Evolutionary conservation across 305 asterid species (phyloP).

Genomic region (Lippia alba): DNA sequence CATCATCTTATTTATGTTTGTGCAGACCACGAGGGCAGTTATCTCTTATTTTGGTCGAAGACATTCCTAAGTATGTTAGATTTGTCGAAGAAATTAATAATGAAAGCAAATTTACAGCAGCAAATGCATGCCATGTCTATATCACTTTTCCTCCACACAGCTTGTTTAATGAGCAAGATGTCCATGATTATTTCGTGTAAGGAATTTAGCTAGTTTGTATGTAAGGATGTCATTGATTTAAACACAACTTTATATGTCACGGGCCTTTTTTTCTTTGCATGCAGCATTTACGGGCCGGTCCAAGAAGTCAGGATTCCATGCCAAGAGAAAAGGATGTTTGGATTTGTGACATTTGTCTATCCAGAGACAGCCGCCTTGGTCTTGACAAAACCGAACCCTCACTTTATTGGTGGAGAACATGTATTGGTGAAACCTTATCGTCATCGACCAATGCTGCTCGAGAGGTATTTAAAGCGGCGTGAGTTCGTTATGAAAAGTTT

Average conservation of each 20-base stretch:
- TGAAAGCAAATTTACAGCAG: constrained; percentile 48
- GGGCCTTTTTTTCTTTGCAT: neutral
- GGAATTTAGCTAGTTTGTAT: constrained; percentile 9
- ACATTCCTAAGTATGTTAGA: constrained; percentile 52
- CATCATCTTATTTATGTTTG: neutral
- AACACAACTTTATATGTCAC: neutral
- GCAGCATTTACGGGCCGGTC: constrained; percentile 68
- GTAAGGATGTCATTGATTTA: neutral
- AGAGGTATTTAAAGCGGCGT: constrained; percentile 33
- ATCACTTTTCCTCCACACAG: constrained; percentile 70
- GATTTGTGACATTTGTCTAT: constrained; percentile 66
- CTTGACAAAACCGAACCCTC: constrained; percentile 70
- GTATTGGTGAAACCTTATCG: constrained; percentile 75
- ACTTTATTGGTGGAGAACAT: constrained; percentile 65
- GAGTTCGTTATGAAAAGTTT: neutral
- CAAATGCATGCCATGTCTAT: constrained; percentile 59
- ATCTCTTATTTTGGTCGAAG: constrained; percentile 62
- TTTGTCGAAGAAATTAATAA: constrained; percentile 42
- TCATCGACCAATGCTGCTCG: constrained; percentile 50
- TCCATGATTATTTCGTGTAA: constrained; percentile 62
- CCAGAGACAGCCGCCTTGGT: constrained; percentile 62
- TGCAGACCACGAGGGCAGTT: constrained; percentile 68
- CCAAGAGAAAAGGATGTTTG: constrained; percentile 71
- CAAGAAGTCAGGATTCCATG: constrained; percentile 73
- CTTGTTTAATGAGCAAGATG: constrained; percentile 61